phyloP scores from a whole-genome alignment of 371 early-diverging fungal species.

The Dinochytrium kinnereticum region DNA sequence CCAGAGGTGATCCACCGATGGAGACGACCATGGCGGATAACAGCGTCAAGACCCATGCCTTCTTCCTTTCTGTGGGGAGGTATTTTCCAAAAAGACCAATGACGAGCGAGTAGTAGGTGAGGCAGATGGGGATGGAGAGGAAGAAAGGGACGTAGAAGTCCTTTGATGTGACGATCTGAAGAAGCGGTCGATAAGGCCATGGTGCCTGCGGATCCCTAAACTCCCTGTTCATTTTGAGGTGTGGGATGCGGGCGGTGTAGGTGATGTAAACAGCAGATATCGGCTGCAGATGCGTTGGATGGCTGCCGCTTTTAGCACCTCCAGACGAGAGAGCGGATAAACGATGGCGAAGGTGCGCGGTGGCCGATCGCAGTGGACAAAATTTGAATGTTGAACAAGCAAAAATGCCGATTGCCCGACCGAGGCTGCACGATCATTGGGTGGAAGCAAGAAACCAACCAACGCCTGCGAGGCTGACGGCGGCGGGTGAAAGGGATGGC shows the following conservation, averaged over 20 bases:
- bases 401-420: no score
- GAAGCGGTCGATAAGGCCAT: constrained; percentile 15
- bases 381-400: no score
- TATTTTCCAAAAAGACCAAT: constrained; percentile 6
- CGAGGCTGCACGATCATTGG: no score
- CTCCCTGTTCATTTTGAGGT: not conserved
- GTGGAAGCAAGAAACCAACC: no score
- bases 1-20: constrained; percentile 46
- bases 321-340: no score
- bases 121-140: constrained; percentile 14
- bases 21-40: constrained; percentile 46
- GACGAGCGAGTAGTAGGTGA: constrained; percentile 16
- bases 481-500: no score
- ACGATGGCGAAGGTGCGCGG: no score
- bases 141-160: constrained; percentile 19
- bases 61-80: constrained; percentile 39
- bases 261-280: no score
- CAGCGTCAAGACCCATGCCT: constrained; percentile 54
- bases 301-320: no score
- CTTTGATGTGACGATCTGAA: not conserved
- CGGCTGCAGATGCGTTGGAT: no score
- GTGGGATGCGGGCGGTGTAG: not conserved
- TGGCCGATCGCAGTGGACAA: no score
- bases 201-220: constrained; percentile 16
- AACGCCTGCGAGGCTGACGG: no score